A percentile compares a stretch with the other conserved stretches of the same genome.
phyloP scores from a whole-genome alignment of 805 yeast species.

The Brettanomyces naardenensis region DNA sequence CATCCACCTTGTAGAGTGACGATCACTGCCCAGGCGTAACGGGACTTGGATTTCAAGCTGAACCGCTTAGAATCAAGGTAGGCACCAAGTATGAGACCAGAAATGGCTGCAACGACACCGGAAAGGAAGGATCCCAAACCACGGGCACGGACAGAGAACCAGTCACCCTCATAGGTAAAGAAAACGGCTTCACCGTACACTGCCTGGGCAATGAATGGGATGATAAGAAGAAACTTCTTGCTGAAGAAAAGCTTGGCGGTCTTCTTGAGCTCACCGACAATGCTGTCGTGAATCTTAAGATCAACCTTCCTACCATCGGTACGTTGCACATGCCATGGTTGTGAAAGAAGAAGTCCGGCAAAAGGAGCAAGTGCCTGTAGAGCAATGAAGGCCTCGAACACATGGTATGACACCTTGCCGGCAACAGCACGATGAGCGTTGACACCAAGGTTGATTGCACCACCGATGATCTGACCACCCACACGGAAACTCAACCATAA shows the following conservation, averaged over 20 bases:
- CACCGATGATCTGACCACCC: conserved; percentile 20
- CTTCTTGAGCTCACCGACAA: background rate
- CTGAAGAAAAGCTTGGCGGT: background rate
- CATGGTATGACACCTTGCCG: conserved; percentile 16
- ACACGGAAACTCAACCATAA: conserved; percentile 20
- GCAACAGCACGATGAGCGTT: conserved; percentile 8
- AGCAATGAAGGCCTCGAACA: conserved; percentile 17
- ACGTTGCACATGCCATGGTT: conserved; percentile 21
- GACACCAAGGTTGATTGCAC: conserved; percentile 13
- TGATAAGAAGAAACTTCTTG: conserved; percentile 5
- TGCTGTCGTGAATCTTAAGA: conserved; percentile 1
- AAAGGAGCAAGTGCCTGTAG: conserved; percentile 19
- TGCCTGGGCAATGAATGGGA: conserved; percentile 1
- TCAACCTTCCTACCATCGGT: conserved; percentile 18
- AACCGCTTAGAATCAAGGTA: conserved; percentile 5
- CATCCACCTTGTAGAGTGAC: conserved; percentile 5
- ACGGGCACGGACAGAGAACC: conserved; percentile 2
- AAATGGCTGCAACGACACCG: background rate
- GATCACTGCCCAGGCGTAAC: conserved; percentile 4
- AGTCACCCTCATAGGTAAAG: conserved; percentile 1
- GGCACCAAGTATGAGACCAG: conserved; percentile 3
- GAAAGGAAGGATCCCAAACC: background rate
- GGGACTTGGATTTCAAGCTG: conserved; percentile 4
- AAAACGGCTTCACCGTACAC: conserved; percentile 1
- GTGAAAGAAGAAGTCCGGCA: conserved; percentile 12